These are phyloP conservation scores for Ophiostoma ulmi DNA, from an alignment of 2,329 filamentous ascomycete genomes.

Conservation along the genomic window DNA sequence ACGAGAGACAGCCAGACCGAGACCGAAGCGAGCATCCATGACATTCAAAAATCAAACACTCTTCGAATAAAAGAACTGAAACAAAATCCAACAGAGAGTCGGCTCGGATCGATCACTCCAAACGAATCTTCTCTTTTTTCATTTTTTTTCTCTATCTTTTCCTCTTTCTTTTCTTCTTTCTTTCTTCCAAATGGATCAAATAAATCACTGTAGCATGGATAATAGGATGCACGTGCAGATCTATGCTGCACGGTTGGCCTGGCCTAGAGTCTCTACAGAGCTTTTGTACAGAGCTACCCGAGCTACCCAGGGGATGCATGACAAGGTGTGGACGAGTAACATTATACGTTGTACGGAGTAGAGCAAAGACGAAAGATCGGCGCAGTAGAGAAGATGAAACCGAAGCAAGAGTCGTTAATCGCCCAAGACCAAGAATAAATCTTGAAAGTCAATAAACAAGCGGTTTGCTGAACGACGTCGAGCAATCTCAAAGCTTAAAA, in stretches of 20 bases:
- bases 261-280: neutral
- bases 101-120: neutral
- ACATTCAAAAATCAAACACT: neutral
- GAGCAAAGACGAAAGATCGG: too few species aligned
- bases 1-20: neutral
- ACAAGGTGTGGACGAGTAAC: too few species aligned
- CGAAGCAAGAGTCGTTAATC: too few species aligned
- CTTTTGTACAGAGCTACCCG: too few species aligned
- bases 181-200: neutral
- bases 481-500: neutral
- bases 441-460: too few species aligned
- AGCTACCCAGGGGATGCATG: too few species aligned
- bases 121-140: neutral
- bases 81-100: neutral
- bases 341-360: too few species aligned
- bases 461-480: neutral
- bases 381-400: too few species aligned
- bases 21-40: neutral
- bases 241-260: conserved; percentile 7
- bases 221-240: conserved; percentile 3
- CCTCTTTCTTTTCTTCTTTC: neutral
- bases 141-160: neutral
- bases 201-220: neutral
- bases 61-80: neutral
- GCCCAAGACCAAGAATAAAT: too few species aligned